Percentiles rank a stretch among this genome's conserved stretches.
Conservation (phyloP, 2,329 filamentous ascomycete genomes). For the Botrytis medusae region DNA sequence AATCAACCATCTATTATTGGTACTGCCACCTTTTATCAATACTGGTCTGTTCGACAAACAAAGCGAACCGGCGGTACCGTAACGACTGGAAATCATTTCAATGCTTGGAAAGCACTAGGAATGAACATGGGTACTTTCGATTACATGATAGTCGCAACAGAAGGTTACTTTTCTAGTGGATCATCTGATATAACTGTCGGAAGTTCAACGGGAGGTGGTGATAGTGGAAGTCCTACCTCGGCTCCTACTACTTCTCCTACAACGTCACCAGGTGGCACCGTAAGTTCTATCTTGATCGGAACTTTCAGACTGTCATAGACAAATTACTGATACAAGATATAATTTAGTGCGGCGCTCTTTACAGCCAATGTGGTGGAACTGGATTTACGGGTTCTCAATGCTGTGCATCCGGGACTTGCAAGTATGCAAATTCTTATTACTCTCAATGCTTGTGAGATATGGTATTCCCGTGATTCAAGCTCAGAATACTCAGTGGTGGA, state of each 20-base stretch:
- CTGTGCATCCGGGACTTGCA: slow-evolving; percentile 18
- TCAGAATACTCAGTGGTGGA: background rate
- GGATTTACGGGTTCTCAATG: slow-evolving; percentile 14
- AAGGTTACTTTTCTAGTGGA: slow-evolving; percentile 26
- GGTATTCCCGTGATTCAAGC: background rate
- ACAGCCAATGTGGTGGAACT: slow-evolving; percentile 20
- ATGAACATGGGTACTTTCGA: slow-evolving; percentile 48
- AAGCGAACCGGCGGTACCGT: slow-evolving; percentile 54
- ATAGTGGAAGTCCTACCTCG: background rate
- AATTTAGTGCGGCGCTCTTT: slow-evolving; percentile 13
- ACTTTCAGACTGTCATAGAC: background rate
- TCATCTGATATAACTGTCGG: slow-evolving; percentile 25
- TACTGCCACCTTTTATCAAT: slow-evolving; percentile 53
- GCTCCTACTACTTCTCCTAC: background rate
- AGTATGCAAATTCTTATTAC: slow-evolving; percentile 14
- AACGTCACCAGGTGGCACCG: background rate
- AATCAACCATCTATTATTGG: slow-evolving; percentile 49
- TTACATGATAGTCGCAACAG: slow-evolving; percentile 50
- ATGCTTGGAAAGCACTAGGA: slow-evolving; percentile 51
- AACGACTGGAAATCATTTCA: slow-evolving; percentile 51
- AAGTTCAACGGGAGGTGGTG: background rate
- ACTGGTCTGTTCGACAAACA: slow-evolving; percentile 51
- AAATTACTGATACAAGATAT: background rate
- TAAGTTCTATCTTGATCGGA: background rate
- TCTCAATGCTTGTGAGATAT: slow-evolving; percentile 22